Evolutionary conservation across 2,329 filamentous ascomycete species (phyloP), one percentile per base, ranked within the genome.

Genomic region (Trichoderma hamatum): DNA sequence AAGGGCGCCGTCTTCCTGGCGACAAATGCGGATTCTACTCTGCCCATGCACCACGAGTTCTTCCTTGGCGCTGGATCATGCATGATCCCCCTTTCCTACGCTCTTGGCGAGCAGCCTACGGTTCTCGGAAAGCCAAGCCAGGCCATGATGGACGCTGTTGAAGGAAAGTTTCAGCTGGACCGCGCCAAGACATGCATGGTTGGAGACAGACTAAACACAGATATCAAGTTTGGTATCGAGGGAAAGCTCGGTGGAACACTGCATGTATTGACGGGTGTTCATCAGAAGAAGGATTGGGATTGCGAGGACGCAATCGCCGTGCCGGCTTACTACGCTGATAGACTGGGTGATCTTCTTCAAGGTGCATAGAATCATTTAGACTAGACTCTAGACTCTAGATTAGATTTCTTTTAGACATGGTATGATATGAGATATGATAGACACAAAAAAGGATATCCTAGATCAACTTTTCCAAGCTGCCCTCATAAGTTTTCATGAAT

Each of bases 141-240:
- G 83, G 95, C 95, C 4, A 99, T 99, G 96, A 97, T 99, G 95
- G 95, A 98, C 79, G 94, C 96, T 3, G 92, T 99, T 69, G 95
- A 98, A 83, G 95, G 95, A 69, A 97, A 97, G 80, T 97, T 98
- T 80, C 86, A 92, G 73, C 91, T 99, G 66, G 90, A 98, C 78
- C 88, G 94, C 46, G 88, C 85, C 70, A 89, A 89, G 74, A 92
- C 96, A 1, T 98, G 96, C 81, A 99, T 99, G 96, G 88, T 99
- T 54, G 96, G 96, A 7, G 96, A 99, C 79, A 86, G 96, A 34
- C 83, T 97, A 72, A 92, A 98, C 79, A 99, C 96, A 0, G 96
- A 99, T 80, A 98, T 99, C 78, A 90, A 92, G 78, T 99, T 99
- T 78, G 96, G 96, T 3, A 87, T 97, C 72, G 91, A 98, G 77